phyloP scores from a whole-genome alignment of 1,139 yeast species.

The Hyphopichia fennica region DNA sequence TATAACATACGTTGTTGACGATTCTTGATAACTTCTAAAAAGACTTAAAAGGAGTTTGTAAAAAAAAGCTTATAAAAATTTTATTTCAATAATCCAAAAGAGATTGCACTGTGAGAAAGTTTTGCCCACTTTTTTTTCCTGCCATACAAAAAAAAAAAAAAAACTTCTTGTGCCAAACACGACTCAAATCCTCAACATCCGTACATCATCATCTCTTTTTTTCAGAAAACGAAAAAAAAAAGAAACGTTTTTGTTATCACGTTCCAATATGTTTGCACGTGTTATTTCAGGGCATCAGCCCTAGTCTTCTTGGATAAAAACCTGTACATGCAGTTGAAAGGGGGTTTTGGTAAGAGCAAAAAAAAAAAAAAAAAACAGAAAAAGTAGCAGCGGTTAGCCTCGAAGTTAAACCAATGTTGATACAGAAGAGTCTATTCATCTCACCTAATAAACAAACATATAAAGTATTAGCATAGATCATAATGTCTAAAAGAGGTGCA shows the following conservation, averaged over 20 bases:
- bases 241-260: neutral
- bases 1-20: conserved; percentile 17
- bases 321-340: neutral
- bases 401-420: too few relatives aligned
- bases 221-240: neutral
- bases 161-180: neutral
- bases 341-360: neutral
- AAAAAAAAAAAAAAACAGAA: neutral
- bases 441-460: neutral
- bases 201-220: neutral
- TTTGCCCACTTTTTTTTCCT: neutral
- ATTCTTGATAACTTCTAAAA: conserved; percentile 13
- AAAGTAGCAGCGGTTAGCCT: neutral
- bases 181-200: neutral
- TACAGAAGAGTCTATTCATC: neutral
- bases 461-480: conserved; percentile 1
- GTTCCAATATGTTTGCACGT: neutral
- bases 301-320: conserved; percentile 4
- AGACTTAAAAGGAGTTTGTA: conserved; percentile 2
- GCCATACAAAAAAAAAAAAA: neutral
- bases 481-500: conserved; percentile 70
- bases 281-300: conserved; percentile 10
- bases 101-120: neutral
- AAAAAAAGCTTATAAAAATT: neutral
- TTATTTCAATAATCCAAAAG: neutral